Conservation (phyloP, 768 basidiomycete species). For the Thelephora aurantiotincta region DNA sequence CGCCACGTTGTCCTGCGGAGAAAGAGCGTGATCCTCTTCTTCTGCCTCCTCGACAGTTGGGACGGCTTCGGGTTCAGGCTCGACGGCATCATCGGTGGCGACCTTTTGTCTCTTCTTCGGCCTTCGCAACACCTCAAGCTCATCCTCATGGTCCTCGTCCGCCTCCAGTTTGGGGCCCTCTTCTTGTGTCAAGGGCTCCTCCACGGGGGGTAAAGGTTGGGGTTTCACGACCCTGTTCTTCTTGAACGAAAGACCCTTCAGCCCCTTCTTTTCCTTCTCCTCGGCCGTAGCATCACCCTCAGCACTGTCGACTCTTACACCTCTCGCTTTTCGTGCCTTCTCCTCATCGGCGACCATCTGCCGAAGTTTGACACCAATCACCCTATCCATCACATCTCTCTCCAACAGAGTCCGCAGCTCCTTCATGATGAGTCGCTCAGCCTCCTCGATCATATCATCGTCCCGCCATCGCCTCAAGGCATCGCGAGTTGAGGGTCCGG, state of each 20-base stretch:
- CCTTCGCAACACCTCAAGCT: slow-evolving; percentile 7
- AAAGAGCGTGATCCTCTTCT: slow-evolving; percentile 11
- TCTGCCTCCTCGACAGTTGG: slow-evolving; percentile 6
- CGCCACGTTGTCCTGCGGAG: too few species aligned
- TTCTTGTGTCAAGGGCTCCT: slow-evolving; percentile 16
- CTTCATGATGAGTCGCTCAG: slow-evolving; percentile 37
- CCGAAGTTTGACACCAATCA: slow-evolving; percentile 40
- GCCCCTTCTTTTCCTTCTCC: slow-evolving; percentile 30
- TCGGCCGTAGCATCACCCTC: slow-evolving; percentile 15
- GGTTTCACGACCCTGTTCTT: slow-evolving; percentile 9
- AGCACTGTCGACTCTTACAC: slow-evolving; percentile 14
- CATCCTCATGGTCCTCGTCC: slow-evolving; percentile 5
- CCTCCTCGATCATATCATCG: slow-evolving; percentile 36
- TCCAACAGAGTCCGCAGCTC: slow-evolving; percentile 44
- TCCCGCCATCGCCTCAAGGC: slow-evolving; percentile 35
- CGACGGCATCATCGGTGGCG: not conserved
- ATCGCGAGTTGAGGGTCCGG: slow-evolving; percentile 21
- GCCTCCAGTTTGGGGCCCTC: slow-evolving; percentile 12
- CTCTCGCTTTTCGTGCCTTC: slow-evolving; percentile 23
- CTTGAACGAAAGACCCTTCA: slow-evolving; percentile 32
- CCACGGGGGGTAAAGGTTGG: not conserved
- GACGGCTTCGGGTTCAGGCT: not conserved
- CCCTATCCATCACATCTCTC: slow-evolving; percentile 50
- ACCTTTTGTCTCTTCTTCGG: slow-evolving; percentile 17
- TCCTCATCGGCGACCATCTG: slow-evolving; percentile 34